A percentile compares a stretch with the other conserved stretches of the same genome.
phyloP scores from a whole-genome alignment of 371 early-diverging fungal genomes.

The Chytridium lagenaria region DNA sequence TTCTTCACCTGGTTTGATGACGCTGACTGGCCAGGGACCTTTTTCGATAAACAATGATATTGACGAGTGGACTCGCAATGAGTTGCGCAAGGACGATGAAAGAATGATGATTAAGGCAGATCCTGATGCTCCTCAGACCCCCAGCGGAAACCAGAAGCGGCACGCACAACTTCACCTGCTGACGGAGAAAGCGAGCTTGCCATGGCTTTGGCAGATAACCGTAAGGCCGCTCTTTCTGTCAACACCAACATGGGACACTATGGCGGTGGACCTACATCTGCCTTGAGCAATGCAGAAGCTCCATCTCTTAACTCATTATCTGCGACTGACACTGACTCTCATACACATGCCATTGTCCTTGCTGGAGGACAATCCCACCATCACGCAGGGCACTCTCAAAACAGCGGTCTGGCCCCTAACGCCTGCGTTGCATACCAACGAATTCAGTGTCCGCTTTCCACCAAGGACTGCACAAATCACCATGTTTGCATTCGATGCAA shows the following conservation, averaged over 20 bases:
- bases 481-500: slow-evolving; percentile 38
- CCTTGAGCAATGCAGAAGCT: not conserved
- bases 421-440: slow-evolving; percentile 32
- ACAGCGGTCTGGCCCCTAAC: too few relatives aligned
- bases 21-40: not conserved
- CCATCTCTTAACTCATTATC: not conserved
- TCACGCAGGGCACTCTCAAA: too few relatives aligned
- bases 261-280: not conserved
- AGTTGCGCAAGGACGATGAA: not conserved
- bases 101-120: too few relatives aligned
- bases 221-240: not conserved
- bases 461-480: slow-evolving; percentile 19
- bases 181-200: not conserved
- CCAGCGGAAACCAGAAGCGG: not conserved
- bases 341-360: too few relatives aligned
- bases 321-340: not conserved
- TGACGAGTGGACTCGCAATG: slow-evolving; percentile 1
- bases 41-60: not conserved
- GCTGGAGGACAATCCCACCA: too few relatives aligned
- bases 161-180: slow-evolving; percentile 15
- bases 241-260: slow-evolving; percentile 5
- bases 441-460: slow-evolving; percentile 27
- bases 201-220: not conserved
- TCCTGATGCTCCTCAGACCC: too few relatives aligned
- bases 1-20: slow-evolving; percentile 26